Evolutionary conservation across 805 yeast genomes (phyloP).

Genomic region (Candida germanica): DNA sequence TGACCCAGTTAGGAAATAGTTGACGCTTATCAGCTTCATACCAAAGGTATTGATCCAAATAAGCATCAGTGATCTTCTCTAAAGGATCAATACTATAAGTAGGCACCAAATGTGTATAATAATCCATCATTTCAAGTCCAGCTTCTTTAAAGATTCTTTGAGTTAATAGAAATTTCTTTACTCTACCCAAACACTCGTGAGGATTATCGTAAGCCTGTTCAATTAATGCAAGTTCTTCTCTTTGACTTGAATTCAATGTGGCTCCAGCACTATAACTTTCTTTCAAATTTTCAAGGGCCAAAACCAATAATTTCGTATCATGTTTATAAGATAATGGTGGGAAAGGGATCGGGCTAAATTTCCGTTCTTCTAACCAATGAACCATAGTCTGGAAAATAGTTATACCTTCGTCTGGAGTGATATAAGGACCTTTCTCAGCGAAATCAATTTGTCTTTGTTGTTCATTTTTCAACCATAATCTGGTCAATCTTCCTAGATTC

Average conservation of each 20-base stretch:
- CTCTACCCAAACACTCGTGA: slow-evolving; percentile 81
- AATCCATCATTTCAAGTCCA: slow-evolving; percentile 85
- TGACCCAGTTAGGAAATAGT: slow-evolving; percentile 93
- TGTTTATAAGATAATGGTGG: slow-evolving; percentile 91
- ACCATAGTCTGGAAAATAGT: slow-evolving; percentile 83
- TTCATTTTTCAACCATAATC: slow-evolving; percentile 90
- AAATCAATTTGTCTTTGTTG: slow-evolving; percentile 82
- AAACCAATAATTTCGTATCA: slow-evolving; percentile 83
- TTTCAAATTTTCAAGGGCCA: slow-evolving; percentile 86
- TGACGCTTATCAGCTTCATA: slow-evolving; percentile 87
- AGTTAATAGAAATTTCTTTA: slow-evolving; percentile 77
- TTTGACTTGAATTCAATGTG: slow-evolving; percentile 76
- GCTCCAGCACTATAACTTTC: slow-evolving; percentile 68
- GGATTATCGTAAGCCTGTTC: slow-evolving; percentile 98
- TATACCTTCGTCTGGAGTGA: slow-evolving; percentile 85
- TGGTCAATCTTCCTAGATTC: slow-evolving; percentile 85
- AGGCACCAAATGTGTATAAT: slow-evolving; percentile 78
- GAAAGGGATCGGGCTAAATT: slow-evolving; percentile 84
- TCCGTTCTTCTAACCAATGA: slow-evolving; percentile 82
- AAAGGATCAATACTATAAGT: slow-evolving; percentile 86
- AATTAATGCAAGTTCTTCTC: slow-evolving; percentile 89
- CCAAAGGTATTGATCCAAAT: slow-evolving; percentile 93
- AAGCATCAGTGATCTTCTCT: slow-evolving; percentile 95
- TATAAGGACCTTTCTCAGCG: slow-evolving; percentile 82
- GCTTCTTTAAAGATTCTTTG: slow-evolving; percentile 93